These are phyloP conservation scores for Backusella macrospora DNA, from an alignment of 192 early-diverging fungal species.

Conservation along the genomic window DNA sequence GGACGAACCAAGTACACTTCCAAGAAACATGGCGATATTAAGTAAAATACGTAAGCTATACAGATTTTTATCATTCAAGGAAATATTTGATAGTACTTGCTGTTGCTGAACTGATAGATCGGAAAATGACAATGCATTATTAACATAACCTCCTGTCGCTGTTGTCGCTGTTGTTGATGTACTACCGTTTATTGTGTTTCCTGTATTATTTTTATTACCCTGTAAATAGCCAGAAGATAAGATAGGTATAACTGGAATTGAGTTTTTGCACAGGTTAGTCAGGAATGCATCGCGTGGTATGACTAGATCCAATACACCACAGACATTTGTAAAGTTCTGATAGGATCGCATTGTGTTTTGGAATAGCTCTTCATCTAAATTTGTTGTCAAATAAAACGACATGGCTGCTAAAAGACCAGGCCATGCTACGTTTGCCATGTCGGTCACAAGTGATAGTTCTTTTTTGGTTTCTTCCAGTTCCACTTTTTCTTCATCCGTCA, in stretches of 20 bases:
- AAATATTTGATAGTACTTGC: conserved; percentile 36
- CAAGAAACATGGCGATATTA: conserved; percentile 72
- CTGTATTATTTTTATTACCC: neutral
- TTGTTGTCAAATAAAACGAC: conserved; percentile 73
- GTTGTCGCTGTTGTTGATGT: conserved; percentile 3
- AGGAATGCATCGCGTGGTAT: conserved; percentile 87
- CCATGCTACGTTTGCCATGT: conserved; percentile 84
- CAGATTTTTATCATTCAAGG: conserved; percentile 78
- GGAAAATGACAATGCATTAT: conserved; percentile 26
- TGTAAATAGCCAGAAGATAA: conserved; percentile 27
- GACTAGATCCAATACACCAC: conserved; percentile 77
- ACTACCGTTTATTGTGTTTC: conserved; percentile 9
- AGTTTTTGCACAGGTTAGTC: conserved; percentile 79
- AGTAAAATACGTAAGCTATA: conserved; percentile 74
- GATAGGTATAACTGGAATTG: conserved; percentile 66
- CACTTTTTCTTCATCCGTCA: conserved; percentile 17
- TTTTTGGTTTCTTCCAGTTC: conserved; percentile 1
- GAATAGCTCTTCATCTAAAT: conserved; percentile 87
- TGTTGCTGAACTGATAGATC: conserved; percentile 41
- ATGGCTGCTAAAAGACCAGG: conserved; percentile 75
- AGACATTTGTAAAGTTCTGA: conserved; percentile 75
- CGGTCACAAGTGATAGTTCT: conserved; percentile 58
- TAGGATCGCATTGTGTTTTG: conserved; percentile 66
- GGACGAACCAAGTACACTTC: conserved; percentile 70
- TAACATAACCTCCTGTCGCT: neutral